Conservation (phyloP, 2,329 filamentous ascomycete genomes). For the Leptodontidium sp. region DNA sequence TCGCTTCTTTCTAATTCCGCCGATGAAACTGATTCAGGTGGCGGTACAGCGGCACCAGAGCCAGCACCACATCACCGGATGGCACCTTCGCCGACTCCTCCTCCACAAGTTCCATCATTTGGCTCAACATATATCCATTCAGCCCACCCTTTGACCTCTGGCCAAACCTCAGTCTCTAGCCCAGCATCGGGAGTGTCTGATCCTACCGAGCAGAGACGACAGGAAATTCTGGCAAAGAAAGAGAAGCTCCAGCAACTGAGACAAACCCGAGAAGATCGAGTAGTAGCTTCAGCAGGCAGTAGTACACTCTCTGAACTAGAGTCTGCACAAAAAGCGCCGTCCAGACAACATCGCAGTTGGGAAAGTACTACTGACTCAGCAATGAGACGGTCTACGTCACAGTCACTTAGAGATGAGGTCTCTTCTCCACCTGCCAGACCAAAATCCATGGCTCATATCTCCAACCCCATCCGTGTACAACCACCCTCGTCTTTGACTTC, state of each 20-base stretch:
- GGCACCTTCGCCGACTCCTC: too few relatives aligned
- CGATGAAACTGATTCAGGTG: too few relatives aligned
- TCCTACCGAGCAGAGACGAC: background rate
- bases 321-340: background rate
- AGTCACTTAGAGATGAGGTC: too few relatives aligned
- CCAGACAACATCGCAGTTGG: background rate
- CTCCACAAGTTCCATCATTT: too few relatives aligned
- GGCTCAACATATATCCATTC: too few relatives aligned
- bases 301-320: conserved; percentile 2
- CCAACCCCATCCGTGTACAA: background rate
- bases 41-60: too few relatives aligned
- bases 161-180: background rate
- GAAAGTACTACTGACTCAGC: background rate
- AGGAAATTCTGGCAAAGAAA: background rate
- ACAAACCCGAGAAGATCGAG: background rate
- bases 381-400: too few relatives aligned
- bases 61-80: too few relatives aligned
- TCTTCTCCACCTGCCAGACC: background rate
- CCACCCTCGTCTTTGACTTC: background rate
- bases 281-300: background rate
- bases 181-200: background rate
- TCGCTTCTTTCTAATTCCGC: too few relatives aligned
- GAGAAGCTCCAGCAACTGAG: background rate
- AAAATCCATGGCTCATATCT: background rate
- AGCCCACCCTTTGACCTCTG: too few relatives aligned